A percentile compares a stretch with the other conserved stretches of the same genome.
Evolutionary conservation across 2,329 filamentous ascomycete genomes (phyloP).

Genomic region (Dactylella cylindrospora): DNA sequence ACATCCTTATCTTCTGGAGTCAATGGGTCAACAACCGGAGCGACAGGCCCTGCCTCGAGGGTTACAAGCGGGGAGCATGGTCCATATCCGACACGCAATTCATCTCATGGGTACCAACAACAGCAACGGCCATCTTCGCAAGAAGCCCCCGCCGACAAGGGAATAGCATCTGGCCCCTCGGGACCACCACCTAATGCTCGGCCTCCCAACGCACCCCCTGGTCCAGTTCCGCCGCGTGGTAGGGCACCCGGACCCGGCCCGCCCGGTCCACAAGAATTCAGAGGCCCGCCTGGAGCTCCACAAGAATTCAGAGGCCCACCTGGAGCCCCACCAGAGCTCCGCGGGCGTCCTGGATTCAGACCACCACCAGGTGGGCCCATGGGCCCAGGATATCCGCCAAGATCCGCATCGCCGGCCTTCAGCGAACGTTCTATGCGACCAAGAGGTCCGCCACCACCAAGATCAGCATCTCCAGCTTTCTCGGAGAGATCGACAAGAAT

Average conservation of each 20-base stretch:
- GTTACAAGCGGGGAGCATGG: constrained; percentile 30
- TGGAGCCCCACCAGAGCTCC: constrained; percentile 11
- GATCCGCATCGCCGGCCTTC: constrained; percentile 34
- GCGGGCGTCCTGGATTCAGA: constrained; percentile 30
- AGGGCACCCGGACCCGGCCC: constrained; percentile 13
- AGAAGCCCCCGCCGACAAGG: constrained; percentile 3
- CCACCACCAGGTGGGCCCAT: constrained; percentile 32
- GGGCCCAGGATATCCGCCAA: constrained; percentile 33
- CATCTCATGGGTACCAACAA: constrained; percentile 29
- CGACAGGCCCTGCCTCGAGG: constrained; percentile 1
- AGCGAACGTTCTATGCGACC: constrained; percentile 39
- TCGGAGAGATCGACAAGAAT: too few species aligned
- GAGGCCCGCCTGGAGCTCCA: not conserved
- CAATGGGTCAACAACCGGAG: constrained; percentile 9
- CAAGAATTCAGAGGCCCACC: too few species aligned
- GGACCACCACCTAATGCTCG: constrained; percentile 7
- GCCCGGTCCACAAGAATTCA: not conserved
- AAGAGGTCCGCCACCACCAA: constrained; percentile 16
- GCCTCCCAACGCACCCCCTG: constrained; percentile 8
- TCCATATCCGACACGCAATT: constrained; percentile 16
- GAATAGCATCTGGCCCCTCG: constrained; percentile 13
- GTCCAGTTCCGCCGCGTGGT: constrained; percentile 7
- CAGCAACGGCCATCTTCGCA: constrained; percentile 20
- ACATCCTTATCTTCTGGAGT: constrained; percentile 27
- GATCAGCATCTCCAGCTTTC: constrained; percentile 34